Evolutionary conservation across 768 basidiomycete species (phyloP).

Genomic region (Boletus patriciae): DNA sequence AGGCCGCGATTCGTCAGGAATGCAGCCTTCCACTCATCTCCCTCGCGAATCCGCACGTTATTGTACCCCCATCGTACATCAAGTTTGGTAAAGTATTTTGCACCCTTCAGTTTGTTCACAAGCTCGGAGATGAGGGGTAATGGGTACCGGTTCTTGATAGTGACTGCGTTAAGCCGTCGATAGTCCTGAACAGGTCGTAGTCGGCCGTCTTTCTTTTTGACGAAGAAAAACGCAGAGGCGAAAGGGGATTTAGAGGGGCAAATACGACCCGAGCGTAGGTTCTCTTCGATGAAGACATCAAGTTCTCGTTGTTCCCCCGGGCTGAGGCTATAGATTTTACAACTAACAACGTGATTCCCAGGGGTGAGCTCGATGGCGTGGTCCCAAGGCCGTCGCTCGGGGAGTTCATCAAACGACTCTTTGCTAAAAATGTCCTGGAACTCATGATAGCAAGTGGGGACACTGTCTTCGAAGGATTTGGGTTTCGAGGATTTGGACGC

Average conservation of each 20-base stretch:
- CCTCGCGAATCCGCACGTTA: too few species aligned
- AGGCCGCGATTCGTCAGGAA: neutral
- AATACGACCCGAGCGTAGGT: constrained; percentile 3
- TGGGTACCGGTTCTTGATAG: too few species aligned
- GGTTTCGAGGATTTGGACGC: neutral
- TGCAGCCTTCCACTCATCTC: neutral
- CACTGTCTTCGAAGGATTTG: constrained; percentile 1
- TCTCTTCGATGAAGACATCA: constrained; percentile 26
- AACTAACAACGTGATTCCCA: neutral
- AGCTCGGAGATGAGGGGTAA: too few species aligned
- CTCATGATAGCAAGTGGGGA: constrained; percentile 10
- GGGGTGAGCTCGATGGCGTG: neutral
- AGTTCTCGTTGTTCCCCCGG: neutral
- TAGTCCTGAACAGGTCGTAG: too few species aligned
- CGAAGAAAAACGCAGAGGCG: neutral
- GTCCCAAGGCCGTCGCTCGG: constrained; percentile 11
- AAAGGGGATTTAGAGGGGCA: neutral
- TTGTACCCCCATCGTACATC: too few species aligned
- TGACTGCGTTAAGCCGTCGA: too few species aligned
- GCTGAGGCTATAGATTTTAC: neutral
- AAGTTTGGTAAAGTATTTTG: too few species aligned
- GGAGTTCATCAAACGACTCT: constrained; percentile 20
- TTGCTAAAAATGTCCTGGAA: constrained; percentile 24
- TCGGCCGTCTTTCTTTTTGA: too few species aligned
- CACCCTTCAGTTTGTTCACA: too few species aligned